Base-by-base conservation (phyloP, 257 asterid genomes). In the Jacaranda copaia region DNA sequence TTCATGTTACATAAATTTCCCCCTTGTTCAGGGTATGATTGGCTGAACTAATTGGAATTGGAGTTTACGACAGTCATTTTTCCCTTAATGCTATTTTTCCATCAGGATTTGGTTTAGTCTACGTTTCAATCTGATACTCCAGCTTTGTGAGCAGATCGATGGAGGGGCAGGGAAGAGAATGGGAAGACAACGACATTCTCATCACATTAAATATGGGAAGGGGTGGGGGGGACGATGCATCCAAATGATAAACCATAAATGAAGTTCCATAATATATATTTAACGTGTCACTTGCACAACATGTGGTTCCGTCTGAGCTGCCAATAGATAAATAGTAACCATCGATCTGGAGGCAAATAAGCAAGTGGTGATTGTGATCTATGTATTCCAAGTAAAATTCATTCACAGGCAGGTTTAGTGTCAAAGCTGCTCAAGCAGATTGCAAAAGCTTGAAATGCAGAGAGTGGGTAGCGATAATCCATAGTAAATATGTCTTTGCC, bases 401-500 rank as follows among this genome's bases (percentile, higher is more conserved):
- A 95, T 83, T 95, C 98, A 78, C 99, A 95, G 39, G 92, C 96
- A 2, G 99, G 97, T 79, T 95, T 95, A 14, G 96, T 91, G 77
- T 93, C 98, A 55, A 91, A 95, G 94, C 99, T 93, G 89, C 98
- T 95, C 91, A 95, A 88, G 88, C 97, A 93, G 52, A 95, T 93
- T 2, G 98, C 92, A 70, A 95, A 95, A 67, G 99, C 98, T 79
- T 95, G 99, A 81, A 95, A 93, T 5, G 98, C 99, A 60, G 97
- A 94, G 68, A 94, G 87, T 0, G 97, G 97, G 80, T 92, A 94
- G 32, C 94, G 83, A 68, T 94, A 94, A 72, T 94, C 98, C 98
- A 94, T 92, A 8, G 98, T 92, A 77, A 94, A 94, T 43, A 94
- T 94, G 79, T 94, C 98, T 78, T 90, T 92, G 19, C 97, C 98